These are phyloP conservation scores for Skeletonema menzelii DNA, from an alignment of 108 stramenopile species.

Conservation along the genomic window DNA sequence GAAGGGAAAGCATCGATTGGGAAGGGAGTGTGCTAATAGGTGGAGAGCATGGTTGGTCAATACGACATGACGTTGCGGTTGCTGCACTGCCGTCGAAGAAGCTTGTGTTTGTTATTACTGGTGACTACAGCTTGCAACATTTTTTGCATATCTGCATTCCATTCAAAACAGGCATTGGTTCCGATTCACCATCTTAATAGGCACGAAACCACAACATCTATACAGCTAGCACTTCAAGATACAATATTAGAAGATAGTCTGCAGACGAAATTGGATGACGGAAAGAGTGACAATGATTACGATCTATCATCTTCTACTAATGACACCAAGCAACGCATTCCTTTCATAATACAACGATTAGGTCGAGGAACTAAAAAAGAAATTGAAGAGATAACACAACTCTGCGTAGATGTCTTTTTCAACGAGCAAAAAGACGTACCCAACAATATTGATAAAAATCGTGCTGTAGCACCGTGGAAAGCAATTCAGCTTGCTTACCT, in stretches of 20 bases:
- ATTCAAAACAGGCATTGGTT: background rate
- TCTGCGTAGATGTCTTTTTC: constrained; percentile 80
- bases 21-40: too few relatives aligned
- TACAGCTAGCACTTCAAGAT: background rate
- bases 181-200: background rate
- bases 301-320: background rate
- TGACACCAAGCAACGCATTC: constrained; percentile 10
- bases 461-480: constrained; percentile 29
- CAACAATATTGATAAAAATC: background rate
- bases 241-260: background rate
- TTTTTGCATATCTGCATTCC: background rate
- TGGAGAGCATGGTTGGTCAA: background rate
- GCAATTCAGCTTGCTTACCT: constrained; percentile 40
- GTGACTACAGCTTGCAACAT: background rate
- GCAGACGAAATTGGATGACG: background rate
- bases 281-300: background rate
- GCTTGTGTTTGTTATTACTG: background rate
- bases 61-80: background rate
- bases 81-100: background rate
- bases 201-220: background rate
- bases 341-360: constrained; percentile 59
- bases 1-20: too few relatives aligned
- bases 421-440: constrained; percentile 41
- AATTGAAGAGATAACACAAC: constrained; percentile 47
- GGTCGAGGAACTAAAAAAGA: constrained; percentile 38